Conservation (phyloP, 306 rosid genomes). For the Castanea crenata region DNA sequence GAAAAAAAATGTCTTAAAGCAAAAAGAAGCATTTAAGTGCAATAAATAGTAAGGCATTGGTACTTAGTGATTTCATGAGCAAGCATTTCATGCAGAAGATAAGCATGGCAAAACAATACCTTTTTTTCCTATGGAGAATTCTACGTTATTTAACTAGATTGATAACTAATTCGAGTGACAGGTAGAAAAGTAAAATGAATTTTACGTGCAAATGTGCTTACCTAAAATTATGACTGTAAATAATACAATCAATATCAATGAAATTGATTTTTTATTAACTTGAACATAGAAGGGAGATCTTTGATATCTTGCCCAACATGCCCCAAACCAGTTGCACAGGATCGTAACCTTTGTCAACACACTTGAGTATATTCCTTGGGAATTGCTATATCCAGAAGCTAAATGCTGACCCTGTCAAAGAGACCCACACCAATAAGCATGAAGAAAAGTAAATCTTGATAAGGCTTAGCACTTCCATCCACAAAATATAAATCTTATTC, state of each 20-base stretch:
- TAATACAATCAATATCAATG: conserved; percentile 10
- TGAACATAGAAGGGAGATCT: conserved; percentile 12
- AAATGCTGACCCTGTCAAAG: conserved; percentile 3
- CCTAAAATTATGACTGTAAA: conserved; percentile 24
- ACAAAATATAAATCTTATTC: neutral
- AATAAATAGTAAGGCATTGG: neutral
- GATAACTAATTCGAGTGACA: neutral
- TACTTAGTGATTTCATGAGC: neutral
- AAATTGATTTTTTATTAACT: conserved; percentile 12
- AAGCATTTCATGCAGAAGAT: neutral
- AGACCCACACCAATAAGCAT: neutral
- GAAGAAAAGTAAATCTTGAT: neutral
- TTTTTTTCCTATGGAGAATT: neutral
- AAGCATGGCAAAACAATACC: neutral
- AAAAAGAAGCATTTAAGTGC: too few species aligned
- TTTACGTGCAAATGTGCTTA: neutral
- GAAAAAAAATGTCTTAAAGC: neutral
- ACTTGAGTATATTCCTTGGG: neutral
- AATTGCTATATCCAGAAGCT: neutral
- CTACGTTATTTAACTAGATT: neutral
- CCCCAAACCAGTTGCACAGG: conserved; percentile 28
- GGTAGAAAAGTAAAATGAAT: neutral
- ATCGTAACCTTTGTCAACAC: neutral
- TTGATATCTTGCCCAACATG: conserved; percentile 26
- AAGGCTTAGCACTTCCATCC: neutral